Conservation (phyloP, 176 grass and related monocot species). For the Saccharum officinarum region DNA sequence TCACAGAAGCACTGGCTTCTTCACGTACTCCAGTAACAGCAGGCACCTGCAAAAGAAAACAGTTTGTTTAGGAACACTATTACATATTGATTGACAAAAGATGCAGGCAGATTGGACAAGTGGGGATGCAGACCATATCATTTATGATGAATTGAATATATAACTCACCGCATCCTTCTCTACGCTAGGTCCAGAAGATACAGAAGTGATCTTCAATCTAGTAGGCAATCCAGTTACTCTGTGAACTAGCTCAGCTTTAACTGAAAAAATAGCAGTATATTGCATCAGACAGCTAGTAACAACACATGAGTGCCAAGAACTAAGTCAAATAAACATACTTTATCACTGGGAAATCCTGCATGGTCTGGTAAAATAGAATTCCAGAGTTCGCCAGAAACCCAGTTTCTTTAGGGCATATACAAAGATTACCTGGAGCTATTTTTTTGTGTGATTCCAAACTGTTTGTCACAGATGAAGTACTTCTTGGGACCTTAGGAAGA, state of each 20-base stretch:
- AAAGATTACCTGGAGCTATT: constrained; percentile 42
- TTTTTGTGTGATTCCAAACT: constrained; percentile 41
- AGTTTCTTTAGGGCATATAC: not conserved
- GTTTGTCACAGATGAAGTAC: constrained; percentile 36
- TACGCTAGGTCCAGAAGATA: constrained; percentile 44
- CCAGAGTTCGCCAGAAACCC: not conserved
- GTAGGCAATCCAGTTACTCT: constrained; percentile 31
- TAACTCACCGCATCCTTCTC: constrained; percentile 51
- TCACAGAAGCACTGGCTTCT: constrained; percentile 31
- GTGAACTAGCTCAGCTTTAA: constrained; percentile 28
- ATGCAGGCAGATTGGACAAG: constrained; percentile 18
- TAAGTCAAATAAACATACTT: not conserved
- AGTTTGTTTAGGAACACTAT: not conserved
- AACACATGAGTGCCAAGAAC: not conserved
- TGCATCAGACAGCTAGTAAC: constrained; percentile 1
- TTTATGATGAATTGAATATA: constrained; percentile 19
- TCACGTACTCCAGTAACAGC: constrained; percentile 21
- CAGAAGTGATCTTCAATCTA: constrained; percentile 46
- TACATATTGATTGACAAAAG: constrained; percentile 4
- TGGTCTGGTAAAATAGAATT: constrained; percentile 8
- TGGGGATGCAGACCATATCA: constrained; percentile 5
- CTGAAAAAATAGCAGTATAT: constrained; percentile 34
- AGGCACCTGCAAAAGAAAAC: constrained; percentile 45
- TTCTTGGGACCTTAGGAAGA: constrained; percentile 33
- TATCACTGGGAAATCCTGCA: not conserved